phyloP scores from a whole-genome alignment of 305 asterid genomes.

The Fraxinus paxiana region DNA sequence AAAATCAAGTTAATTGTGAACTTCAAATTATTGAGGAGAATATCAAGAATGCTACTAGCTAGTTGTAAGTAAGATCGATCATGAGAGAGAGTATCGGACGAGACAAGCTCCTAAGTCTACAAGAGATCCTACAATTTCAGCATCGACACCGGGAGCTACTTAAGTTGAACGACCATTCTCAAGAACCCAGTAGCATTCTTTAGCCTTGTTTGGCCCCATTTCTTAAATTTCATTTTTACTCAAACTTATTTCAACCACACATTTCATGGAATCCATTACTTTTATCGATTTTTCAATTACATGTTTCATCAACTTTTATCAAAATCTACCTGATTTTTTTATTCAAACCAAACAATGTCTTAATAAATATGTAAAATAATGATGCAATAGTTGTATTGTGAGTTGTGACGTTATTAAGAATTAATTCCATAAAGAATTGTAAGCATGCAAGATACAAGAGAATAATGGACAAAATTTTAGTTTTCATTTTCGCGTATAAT shows the following conservation, averaged over 20 bases:
- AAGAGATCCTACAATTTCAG: neutral
- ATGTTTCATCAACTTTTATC: no score
- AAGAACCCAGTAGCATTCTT: neutral
- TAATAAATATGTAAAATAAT: neutral
- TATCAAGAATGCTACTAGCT: conserved; percentile 1
- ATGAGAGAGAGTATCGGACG: neutral
- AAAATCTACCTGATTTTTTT: no score
- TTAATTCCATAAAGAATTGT: neutral
- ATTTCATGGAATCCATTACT: no score
- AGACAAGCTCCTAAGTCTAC: neutral
- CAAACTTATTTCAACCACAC: neutral
- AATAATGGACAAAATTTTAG: neutral
- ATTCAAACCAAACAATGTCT: no score
- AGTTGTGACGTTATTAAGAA: neutral
- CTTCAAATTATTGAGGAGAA: neutral
- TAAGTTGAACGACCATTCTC: neutral
- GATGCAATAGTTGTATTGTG: neutral
- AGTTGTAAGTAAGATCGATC: neutral
- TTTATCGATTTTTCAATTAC: neutral
- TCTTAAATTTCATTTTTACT: neutral
- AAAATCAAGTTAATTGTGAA: neutral
- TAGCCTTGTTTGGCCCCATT: neutral
- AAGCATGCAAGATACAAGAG: neutral
- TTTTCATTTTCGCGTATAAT: neutral
- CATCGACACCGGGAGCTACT: neutral